A percentile compares a stretch with the other conserved stretches of the same genome.
Evolutionary conservation across 1,284 basidiomycete species (phyloP).

Genomic region (Coniferiporia sulphurascens): DNA sequence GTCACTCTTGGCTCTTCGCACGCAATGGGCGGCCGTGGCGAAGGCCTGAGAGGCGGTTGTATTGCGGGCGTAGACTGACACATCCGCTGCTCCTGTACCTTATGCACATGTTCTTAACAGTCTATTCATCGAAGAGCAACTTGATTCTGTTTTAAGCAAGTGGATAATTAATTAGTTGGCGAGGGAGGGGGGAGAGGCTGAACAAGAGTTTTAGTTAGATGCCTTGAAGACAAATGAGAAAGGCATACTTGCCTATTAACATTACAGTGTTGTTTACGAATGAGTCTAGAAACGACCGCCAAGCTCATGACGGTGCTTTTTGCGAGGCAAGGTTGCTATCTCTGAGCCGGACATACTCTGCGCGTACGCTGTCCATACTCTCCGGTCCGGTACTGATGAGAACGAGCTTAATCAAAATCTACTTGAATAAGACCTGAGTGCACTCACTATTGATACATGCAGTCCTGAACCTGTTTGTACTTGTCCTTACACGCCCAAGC

Average conservation of each 20-base stretch:
- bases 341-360: constrained; percentile 27
- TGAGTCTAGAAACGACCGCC: not conserved
- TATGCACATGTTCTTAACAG: not conserved
- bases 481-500: constrained; percentile 77
- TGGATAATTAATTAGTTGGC: not conserved
- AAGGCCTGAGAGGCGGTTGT: constrained; percentile 29
- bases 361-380: constrained; percentile 26
- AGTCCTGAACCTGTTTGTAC: constrained; percentile 70
- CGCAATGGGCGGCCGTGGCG: constrained; percentile 50
- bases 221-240: not conserved
- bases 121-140: not conserved
- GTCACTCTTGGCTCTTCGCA: constrained; percentile 49
- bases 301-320: not conserved
- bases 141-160: not conserved
- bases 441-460: constrained; percentile 78
- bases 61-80: not conserved
- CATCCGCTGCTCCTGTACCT: too few species aligned
- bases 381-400: constrained; percentile 25
- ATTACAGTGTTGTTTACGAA: not conserved
- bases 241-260: not conserved
- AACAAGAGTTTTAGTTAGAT: not conserved
- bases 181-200: not conserved
- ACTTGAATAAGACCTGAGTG: not conserved
- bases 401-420: not conserved
- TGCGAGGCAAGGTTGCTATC: constrained; percentile 4